These are phyloP conservation scores for Hymenotorrendiella dingleyae DNA, from an alignment of 2,329 filamentous ascomycete species.

Conservation along the genomic window DNA sequence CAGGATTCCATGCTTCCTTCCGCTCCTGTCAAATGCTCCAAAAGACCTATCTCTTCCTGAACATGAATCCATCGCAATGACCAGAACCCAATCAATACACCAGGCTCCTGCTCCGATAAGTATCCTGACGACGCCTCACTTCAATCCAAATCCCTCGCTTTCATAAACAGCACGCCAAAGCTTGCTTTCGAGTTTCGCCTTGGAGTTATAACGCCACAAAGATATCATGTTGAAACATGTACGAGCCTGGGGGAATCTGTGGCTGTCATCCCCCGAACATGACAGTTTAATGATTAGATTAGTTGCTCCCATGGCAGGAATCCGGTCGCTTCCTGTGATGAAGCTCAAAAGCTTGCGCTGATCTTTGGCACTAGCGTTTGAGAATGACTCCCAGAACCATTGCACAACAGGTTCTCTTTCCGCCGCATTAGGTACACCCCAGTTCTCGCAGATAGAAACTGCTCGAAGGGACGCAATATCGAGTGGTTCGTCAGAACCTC, in stretches of 20 bases:
- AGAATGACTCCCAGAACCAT: constrained; percentile 89
- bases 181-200: constrained; percentile 60
- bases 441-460: constrained; percentile 78
- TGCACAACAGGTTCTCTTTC: constrained; percentile 60
- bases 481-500: constrained; percentile 77
- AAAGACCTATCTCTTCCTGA: too few relatives aligned
- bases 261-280: constrained; percentile 68
- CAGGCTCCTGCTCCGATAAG: neutral
- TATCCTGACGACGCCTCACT: constrained; percentile 39
- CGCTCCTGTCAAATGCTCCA: too few relatives aligned
- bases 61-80: too few relatives aligned
- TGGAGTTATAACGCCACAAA: constrained; percentile 65
- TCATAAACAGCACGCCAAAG: constrained; percentile 84
- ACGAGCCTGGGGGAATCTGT: constrained; percentile 75
- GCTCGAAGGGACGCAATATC: constrained; percentile 71
- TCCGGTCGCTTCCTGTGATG: constrained; percentile 84
- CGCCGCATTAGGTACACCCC: constrained; percentile 52
- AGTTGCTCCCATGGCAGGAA: constrained; percentile 80
- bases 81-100: neutral
- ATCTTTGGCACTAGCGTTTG: constrained; percentile 54
- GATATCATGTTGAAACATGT: constrained; percentile 88
- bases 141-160: constrained; percentile 88
- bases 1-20: too few relatives aligned
- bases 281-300: constrained; percentile 71
- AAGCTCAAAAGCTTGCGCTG: constrained; percentile 79